A percentile compares a stretch with the other conserved stretches of the same genome.
phyloP scores from a whole-genome alignment of 2,329 filamentous ascomycete species.

The Tetracladium maxilliforme region DNA sequence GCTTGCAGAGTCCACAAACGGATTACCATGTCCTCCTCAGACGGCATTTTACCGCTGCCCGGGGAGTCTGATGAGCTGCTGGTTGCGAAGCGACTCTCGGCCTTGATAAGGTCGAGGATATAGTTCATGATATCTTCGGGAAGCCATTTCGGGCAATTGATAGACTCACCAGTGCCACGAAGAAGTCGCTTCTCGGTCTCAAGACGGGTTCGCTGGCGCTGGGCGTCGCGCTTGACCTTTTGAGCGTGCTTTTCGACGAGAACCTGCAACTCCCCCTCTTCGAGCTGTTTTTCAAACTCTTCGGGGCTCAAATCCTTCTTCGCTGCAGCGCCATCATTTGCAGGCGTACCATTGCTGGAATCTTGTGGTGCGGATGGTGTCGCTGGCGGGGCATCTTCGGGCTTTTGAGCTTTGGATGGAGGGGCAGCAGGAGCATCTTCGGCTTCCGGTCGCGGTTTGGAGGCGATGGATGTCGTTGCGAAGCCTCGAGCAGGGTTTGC shows the following conservation, averaged over 20 bases:
- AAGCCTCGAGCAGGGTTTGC: constrained; percentile 85
- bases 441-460: constrained; percentile 56
- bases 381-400: constrained; percentile 10
- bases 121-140: constrained; percentile 64
- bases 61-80: constrained; percentile 14
- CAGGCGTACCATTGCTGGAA: constrained; percentile 1
- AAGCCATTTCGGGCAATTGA: constrained; percentile 68
- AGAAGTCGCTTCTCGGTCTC: constrained; percentile 78
- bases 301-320: constrained; percentile 55
- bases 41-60: constrained; percentile 28
- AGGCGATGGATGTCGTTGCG: constrained; percentile 83
- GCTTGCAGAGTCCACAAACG: constrained; percentile 77
- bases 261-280: constrained; percentile 78
- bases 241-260: constrained; percentile 71
- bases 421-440: constrained; percentile 6
- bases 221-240: constrained; percentile 67
- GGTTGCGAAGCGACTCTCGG: constrained; percentile 42
- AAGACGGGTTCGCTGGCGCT: constrained; percentile 60
- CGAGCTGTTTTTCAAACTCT: constrained; percentile 78
- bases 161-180: constrained; percentile 58
- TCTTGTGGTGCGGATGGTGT: constrained; percentile 7
- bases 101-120: constrained; percentile 58
- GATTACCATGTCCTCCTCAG: constrained; percentile 66
- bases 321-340: too few species aligned
- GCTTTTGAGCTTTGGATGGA: constrained; percentile 5